Conservation (phyloP, 805 yeast species). For the Saturnispora dispora region DNA sequence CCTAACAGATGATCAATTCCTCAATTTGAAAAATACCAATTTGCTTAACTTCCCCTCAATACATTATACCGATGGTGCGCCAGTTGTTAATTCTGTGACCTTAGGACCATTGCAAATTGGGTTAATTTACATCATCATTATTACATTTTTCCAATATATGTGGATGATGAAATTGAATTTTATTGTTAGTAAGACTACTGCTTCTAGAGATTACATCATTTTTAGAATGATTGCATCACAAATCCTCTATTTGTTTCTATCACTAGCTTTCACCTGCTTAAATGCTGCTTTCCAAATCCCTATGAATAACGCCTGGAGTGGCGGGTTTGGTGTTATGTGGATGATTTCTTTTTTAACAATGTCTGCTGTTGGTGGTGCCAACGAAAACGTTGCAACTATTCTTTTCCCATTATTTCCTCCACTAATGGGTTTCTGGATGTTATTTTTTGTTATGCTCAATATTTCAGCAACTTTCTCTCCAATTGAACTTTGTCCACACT, state of each 20-base stretch:
- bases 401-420: conserved; percentile 51
- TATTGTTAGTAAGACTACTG: conserved; percentile 35
- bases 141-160: conserved; percentile 64
- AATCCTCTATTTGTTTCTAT: conserved; percentile 45
- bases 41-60: conserved; percentile 19
- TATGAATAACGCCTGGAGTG: conserved; percentile 43
- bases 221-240: conserved; percentile 46
- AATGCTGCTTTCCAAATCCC: conserved; percentile 62
- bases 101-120: conserved; percentile 71
- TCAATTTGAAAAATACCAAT: conserved; percentile 15
- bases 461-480: conserved; percentile 64
- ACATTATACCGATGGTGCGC: conserved; percentile 9
- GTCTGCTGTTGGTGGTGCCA: conserved; percentile 70
- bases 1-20: conserved; percentile 19
- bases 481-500: conserved; percentile 44
- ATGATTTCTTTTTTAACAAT: conserved; percentile 56
- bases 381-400: conserved; percentile 53
- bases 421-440: conserved; percentile 58
- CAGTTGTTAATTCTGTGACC: conserved; percentile 36
- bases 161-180: conserved; percentile 49
- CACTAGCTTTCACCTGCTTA: conserved; percentile 50
- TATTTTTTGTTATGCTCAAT: conserved; percentile 60
- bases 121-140: conserved; percentile 57
- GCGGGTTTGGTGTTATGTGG: conserved; percentile 73
- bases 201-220: conserved; percentile 36